Percentiles rank a stretch among this genome's conserved stretches.
These are phyloP conservation scores for Gossypium thurberi DNA, from an alignment of 345 rosid species.

Conservation along the genomic window DNA sequence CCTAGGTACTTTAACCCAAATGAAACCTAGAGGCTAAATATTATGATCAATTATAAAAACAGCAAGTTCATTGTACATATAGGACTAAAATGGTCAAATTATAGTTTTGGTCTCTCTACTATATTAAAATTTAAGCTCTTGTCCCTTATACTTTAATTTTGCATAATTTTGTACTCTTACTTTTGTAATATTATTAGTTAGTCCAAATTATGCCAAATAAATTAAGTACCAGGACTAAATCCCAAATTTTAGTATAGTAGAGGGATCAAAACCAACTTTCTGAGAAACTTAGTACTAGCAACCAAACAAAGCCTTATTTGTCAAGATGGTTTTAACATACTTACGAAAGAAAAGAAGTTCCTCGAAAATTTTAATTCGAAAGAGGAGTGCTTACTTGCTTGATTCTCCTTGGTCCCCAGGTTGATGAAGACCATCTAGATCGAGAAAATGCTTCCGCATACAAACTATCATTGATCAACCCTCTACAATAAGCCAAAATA, in stretches of 20 bases:
- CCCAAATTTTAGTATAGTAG: too few species aligned
- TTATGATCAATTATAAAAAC: background rate
- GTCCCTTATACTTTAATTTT: too few species aligned
- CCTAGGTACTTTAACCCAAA: background rate
- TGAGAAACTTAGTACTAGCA: background rate
- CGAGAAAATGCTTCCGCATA: conserved; percentile 67
- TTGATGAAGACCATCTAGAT: conserved; percentile 77
- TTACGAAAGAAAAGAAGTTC: too few species aligned
- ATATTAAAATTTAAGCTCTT: too few species aligned
- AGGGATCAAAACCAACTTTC: background rate
- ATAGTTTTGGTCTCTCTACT: too few species aligned
- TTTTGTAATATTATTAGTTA: too few species aligned
- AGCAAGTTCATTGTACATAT: background rate
- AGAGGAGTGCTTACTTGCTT: conserved; percentile 54
- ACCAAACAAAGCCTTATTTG: background rate
- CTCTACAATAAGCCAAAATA: conserved; percentile 35
- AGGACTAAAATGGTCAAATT: background rate
- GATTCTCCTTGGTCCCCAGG: conserved; percentile 88
- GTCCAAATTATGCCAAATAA: too few species aligned
- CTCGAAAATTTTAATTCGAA: background rate
- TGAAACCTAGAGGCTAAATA: background rate
- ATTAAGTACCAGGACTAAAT: too few species aligned
- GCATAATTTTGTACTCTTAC: too few species aligned
- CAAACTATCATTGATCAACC: conserved; percentile 68
- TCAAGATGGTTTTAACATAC: background rate